Base-by-base conservation (phyloP, 305 asterid genomes). In the Fraxinus greggii region DNA sequence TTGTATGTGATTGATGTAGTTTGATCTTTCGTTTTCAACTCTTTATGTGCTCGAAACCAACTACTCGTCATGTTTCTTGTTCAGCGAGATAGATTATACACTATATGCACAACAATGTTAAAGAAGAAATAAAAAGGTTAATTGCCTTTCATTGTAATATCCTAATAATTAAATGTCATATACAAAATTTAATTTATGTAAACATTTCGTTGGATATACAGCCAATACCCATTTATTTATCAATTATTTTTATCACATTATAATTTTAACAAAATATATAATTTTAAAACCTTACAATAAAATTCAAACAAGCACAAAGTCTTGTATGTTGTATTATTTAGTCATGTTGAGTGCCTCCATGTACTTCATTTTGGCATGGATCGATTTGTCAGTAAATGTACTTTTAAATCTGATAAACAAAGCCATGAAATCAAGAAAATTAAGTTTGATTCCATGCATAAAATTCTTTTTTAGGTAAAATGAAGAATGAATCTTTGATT, bases 341-440 rank as follows among this genome's bases (percentile, higher is more conserved):
- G 23, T 51, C 21, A 51, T 17, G 23, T 51, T 5, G 9, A 51
- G 23, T 51, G 23, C 23, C 63, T 76, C n/a, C 61, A 75, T 74
- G 80, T 45, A 54, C 54, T 78, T 26, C 12, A 35, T 78, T 51
- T 70, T 26, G 15, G 81, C 83, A 75, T 38, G 77, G 51, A 40
- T 56, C 31, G 67, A 35, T 82, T 79, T 84, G 76, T 75, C 76
- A 80, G 85, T 86, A 84, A 80, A 84, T 88, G 81, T 78, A n/a
- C 1, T 69, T 69, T 45, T 77, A 72, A 72, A 82, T 84, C 82
- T 82, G 67, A 77, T 81, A 86, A 74, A 35, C 42, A 38, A 35
- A 36, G 19, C 65, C 9, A 54, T 54, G 26, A 54, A 54, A 19
- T 72, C 26, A 35, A 63, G 78, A 59, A 32, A 38, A 38, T 8